Evolutionary conservation across 2,329 filamentous ascomycete genomes (phyloP).

Genomic region (Colletotrichum sidae): DNA sequence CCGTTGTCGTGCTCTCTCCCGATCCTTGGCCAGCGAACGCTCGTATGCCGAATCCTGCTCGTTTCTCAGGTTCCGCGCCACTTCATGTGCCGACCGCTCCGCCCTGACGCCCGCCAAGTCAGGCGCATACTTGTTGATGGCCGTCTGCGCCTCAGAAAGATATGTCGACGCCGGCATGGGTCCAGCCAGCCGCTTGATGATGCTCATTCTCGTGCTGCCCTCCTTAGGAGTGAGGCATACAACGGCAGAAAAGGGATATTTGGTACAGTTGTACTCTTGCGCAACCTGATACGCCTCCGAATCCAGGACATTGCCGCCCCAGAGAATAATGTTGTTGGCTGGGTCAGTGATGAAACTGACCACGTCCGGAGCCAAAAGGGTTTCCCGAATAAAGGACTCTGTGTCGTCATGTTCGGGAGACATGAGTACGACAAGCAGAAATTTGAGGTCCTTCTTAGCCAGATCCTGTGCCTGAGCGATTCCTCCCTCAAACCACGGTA

Average conservation of each 20-base stretch:
- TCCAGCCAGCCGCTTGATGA: conserved; percentile 82
- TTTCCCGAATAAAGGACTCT: conserved; percentile 82
- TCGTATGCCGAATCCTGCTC: conserved; percentile 96
- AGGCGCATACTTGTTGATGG: conserved; percentile 80
- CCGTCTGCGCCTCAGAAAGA: conserved; percentile 77
- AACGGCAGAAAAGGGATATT: conserved; percentile 89
- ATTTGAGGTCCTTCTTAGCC: conserved; percentile 91
- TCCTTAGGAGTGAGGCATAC: conserved; percentile 90
- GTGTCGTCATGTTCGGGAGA: conserved; percentile 97
- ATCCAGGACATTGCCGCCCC: conserved; percentile 93
- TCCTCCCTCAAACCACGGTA: conserved; percentile 88
- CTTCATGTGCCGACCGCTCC: conserved; percentile 82
- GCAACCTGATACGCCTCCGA: conserved; percentile 95
- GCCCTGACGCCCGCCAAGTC: conserved; percentile 81
- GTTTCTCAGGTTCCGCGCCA: conserved; percentile 82
- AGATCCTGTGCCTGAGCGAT: conserved; percentile 92
- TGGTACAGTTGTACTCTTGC: conserved; percentile 87
- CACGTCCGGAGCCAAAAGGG: conserved; percentile 81
- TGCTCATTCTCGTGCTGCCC: conserved; percentile 88
- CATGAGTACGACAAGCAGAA: conserved; percentile 86
- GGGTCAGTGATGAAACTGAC: conserved; percentile 79
- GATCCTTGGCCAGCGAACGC: conserved; percentile 86
- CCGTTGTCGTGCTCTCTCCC: conserved; percentile 82
- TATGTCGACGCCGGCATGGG: conserved; percentile 78
- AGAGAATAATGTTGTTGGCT: conserved; percentile 83